A percentile compares a stretch with the other conserved stretches of the same genome.
phyloP scores from a whole-genome alignment of 208 protist species.

The Trypanosoma boissoni region DNA sequence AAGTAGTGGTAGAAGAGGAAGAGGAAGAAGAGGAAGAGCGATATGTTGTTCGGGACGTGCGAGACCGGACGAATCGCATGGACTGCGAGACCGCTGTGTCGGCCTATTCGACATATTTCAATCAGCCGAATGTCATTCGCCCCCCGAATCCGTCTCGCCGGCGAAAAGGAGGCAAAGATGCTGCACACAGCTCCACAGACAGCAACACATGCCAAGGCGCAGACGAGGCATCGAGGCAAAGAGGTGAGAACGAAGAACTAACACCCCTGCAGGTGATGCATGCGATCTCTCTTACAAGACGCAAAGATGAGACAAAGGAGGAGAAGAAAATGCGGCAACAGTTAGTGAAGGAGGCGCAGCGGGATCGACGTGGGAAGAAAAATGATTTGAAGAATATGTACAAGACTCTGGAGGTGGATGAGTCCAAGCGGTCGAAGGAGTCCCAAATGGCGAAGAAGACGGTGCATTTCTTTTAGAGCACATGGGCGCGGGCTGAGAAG shows the following conservation, averaged over 20 bases:
- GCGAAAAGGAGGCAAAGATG: constrained; percentile 16
- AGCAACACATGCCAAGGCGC: neutral
- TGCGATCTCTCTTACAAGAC: constrained; percentile 18
- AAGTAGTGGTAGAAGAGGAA: constrained; percentile 14
- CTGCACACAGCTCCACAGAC: neutral
- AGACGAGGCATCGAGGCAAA: constrained; percentile 18
- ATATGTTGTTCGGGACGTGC: constrained; percentile 42
- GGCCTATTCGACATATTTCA: constrained; percentile 78
- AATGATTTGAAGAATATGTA: constrained; percentile 72
- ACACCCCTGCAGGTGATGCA: neutral
- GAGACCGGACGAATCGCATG: constrained; percentile 32
- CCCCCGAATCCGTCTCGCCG: constrained; percentile 27
- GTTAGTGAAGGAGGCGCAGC: constrained; percentile 72
- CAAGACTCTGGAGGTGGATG: constrained; percentile 63
- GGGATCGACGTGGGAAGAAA: constrained; percentile 76
- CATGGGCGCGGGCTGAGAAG: neutral
- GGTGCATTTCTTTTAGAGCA: constrained; percentile 49
- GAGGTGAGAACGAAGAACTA: constrained; percentile 20
- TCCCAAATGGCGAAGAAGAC: constrained; percentile 44
- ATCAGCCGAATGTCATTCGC: constrained; percentile 88
- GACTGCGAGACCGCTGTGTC: constrained; percentile 87
- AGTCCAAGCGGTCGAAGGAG: constrained; percentile 38
- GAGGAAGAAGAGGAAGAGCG: constrained; percentile 39
- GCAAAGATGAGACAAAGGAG: constrained; percentile 77
- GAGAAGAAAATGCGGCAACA: constrained; percentile 80